Conservation (phyloP, 768 basidiomycete genomes). For the Coprinopsis cinerea region DNA sequence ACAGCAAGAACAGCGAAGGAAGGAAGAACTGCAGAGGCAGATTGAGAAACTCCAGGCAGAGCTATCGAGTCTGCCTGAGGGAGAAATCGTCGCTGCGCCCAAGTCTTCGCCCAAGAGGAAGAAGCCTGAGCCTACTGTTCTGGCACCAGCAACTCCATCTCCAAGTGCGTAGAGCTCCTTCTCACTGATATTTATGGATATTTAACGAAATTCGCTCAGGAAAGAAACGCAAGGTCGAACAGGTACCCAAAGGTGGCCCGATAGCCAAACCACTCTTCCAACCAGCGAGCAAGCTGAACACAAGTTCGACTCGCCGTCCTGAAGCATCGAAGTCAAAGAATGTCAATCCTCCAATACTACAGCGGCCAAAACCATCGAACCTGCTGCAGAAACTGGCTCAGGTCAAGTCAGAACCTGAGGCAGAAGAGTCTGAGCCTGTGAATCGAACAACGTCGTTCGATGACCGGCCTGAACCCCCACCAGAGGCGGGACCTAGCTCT, state of each 20-base stretch:
- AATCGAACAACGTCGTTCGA: slow-evolving; percentile 27
- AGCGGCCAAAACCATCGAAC: slow-evolving; percentile 43
- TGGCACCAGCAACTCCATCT: slow-evolving; percentile 60
- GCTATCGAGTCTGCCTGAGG: slow-evolving; percentile 34
- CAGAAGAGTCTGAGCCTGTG: slow-evolving; percentile 13
- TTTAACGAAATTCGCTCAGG: slow-evolving; percentile 15
- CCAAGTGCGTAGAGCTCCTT: slow-evolving; percentile 47
- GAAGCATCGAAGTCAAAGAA: slow-evolving; percentile 2
- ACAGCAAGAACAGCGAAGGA: slow-evolving; percentile 31
- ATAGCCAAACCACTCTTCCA: slow-evolving; percentile 4
- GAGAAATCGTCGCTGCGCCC: slow-evolving; percentile 11
- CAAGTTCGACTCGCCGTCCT: not conserved
- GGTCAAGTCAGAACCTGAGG: slow-evolving; percentile 21
- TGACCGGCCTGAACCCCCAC: slow-evolving; percentile 26
- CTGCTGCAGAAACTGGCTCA: slow-evolving; percentile 46
- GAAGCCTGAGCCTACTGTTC: slow-evolving; percentile 29
- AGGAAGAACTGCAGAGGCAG: slow-evolving; percentile 46
- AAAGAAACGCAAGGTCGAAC: slow-evolving; percentile 40
- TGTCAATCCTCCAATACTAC: slow-evolving; percentile 3
- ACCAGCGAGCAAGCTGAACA: slow-evolving; percentile 3
- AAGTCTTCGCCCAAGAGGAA: slow-evolving; percentile 46
- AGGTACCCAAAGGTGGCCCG: slow-evolving; percentile 14
- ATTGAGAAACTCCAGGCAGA: slow-evolving; percentile 55
- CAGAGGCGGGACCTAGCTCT: slow-evolving; percentile 4
- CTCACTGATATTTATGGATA: not conserved